Evolutionary conservation across 192 early-diverging fungal species (phyloP), one percentile per base, ranked within the genome.

Genomic region (Podila verticillata): DNA sequence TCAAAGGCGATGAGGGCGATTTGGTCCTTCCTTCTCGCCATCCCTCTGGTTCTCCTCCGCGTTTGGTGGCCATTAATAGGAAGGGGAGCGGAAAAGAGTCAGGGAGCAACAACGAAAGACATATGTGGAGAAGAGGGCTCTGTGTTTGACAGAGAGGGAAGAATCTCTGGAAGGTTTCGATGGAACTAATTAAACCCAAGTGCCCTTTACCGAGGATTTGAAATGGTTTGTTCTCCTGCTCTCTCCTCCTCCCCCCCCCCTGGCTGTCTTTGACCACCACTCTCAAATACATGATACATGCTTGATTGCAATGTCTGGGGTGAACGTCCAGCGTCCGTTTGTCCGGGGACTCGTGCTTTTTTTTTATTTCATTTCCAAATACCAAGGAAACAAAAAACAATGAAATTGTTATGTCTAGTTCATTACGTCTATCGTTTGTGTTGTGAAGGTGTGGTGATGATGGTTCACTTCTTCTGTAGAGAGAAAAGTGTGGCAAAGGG

Each of bases 101-200:
- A 54, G 51, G 51, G 51, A 9, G 51, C n/a, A 54, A 5, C 8
- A 20, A 48, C 2, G 48, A 20, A 54, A 12, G 10, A 54, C 20
- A 17, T 22, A 15, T 6, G 17, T 8, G 22, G 24, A 54, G 24
- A 54, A 7, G 8, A 26, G n/a, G n/a, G 51, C 51, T 54, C 51
- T 24, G n/a, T 24, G n/a, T 24, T 24, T n/a, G 10, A 35, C 39
- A 15, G 13, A 44, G 51, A 24, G 1, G 2, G n/a, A 22, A 6
- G n/a, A 24, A 24, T 54, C 24, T 54, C 22, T 54, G 51, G 51
- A 54, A 54, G 51, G 51, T 54, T 54, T 54, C 51, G n/a, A 26
- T 17, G 0, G 22, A 54, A 54, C 22, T 54, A 54, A 54, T 54
- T 54, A 22, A 22, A 17, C 4, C 39, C 13, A 44, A 0, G n/a